Base-by-base conservation (phyloP, 805 yeast genomes). In the Candida ovalis region DNA sequence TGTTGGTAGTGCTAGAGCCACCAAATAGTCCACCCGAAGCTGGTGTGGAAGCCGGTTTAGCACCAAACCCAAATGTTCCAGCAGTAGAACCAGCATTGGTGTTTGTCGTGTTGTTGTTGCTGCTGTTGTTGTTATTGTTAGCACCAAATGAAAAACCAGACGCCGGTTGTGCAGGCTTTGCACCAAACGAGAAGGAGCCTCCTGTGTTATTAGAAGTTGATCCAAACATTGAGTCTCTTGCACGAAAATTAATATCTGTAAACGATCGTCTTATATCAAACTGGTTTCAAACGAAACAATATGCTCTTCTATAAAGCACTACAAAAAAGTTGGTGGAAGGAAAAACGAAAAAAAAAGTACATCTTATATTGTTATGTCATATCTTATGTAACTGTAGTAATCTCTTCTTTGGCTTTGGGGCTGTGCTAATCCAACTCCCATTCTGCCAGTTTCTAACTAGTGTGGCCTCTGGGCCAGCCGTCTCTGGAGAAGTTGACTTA, bases 31-130 rank as follows among this genome's bases (percentile, higher is more conserved):
- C 38, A 27, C 49, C 32, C 28, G 50, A 27, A 5, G 51, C 44
- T 35, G 52, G 42, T 13, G 49, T 41, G n/a, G 42, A 40, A 9
- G 48, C 40, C 12, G 53, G 52, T 28, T 35, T 49, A 17, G 43
- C 43, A 22, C 51, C 57, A 43, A 52, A 50, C 15, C 43, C 45
- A 47, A 50, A 54, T 24, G 49, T 53, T 24, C 50, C 54, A 19
- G 46, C 28, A 6, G n/a, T 23, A 17, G 40, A 18, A 22, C 22
- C 21, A 17, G 32, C 38, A 21, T 22, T 28, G 25, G 32, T 42
- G 6, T 2, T 23, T 17, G n/a, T 10, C 7, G 7, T 25, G 24
- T n/a, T n/a, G 17, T 9, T n/a, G 42, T 22, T 21, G 41, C 17
- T 21, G 37, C 3, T 18, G 37, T 30, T 25, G 17, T 37, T 24